These are phyloP conservation scores for Laetiporus sulphureus DNA, from an alignment of 1,284 basidiomycete genomes.

Conservation along the genomic window DNA sequence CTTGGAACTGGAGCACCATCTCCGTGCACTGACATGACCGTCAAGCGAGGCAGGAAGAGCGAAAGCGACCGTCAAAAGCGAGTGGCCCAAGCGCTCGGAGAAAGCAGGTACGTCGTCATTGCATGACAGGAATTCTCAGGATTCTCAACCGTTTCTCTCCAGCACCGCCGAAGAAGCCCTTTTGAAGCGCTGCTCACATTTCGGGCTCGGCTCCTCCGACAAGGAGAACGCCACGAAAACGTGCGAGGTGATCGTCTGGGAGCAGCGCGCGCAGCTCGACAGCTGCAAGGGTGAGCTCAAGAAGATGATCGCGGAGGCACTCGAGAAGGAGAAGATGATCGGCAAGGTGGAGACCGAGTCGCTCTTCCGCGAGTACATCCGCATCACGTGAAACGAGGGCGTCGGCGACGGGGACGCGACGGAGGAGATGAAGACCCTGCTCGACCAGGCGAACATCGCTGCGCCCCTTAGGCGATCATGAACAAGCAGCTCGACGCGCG, in stretches of 20 bases:
- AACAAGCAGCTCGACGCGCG: constrained; percentile 29
- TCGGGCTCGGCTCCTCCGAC: constrained; percentile 74
- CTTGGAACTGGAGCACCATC: constrained; percentile 88
- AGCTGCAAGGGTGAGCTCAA: constrained; percentile 75
- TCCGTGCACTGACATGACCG: constrained; percentile 87
- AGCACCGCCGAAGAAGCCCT: constrained; percentile 88
- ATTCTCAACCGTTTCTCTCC: not conserved
- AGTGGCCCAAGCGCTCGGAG: constrained; percentile 80
- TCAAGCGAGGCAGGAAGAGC: constrained; percentile 79
- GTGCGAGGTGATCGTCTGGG: constrained; percentile 85
- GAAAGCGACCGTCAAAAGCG: constrained; percentile 90
- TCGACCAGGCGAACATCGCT: constrained; percentile 57
- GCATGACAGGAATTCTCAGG: not conserved
- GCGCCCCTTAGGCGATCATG: constrained; percentile 22
- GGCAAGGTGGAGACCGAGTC: constrained; percentile 60
- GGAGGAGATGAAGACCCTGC: constrained; percentile 47
- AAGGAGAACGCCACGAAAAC: constrained; percentile 81
- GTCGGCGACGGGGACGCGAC: constrained; percentile 75
- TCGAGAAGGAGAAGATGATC: constrained; percentile 61
- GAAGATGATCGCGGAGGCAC: constrained; percentile 56
- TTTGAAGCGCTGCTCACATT: constrained; percentile 90
- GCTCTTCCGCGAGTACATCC: constrained; percentile 72
- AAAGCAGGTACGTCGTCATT: constrained; percentile 56
- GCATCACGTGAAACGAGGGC: constrained; percentile 61
- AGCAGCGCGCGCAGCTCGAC: constrained; percentile 73